A percentile compares a stretch with the other conserved stretches of the same genome.
phyloP scores from a whole-genome alignment of 1,139 yeast genomes.

The Yamadazyma aaseri region DNA sequence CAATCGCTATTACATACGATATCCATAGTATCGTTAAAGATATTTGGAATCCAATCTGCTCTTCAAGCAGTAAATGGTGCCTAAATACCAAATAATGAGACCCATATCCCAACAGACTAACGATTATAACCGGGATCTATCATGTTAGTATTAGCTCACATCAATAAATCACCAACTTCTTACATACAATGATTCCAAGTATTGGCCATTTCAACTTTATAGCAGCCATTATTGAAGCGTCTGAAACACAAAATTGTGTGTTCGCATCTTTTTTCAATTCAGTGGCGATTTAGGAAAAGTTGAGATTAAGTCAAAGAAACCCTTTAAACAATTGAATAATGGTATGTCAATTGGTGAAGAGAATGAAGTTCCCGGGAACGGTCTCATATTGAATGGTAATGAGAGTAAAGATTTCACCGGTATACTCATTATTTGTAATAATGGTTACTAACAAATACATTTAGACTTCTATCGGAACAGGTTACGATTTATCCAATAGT shows the following conservation, averaged over 20 bases:
- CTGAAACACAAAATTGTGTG: conserved; percentile 4
- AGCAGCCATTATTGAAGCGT: conserved; percentile 26
- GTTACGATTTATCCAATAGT: conserved; percentile 93
- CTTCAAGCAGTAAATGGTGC: conserved; percentile 34
- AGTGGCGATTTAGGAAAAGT: conserved; percentile 11
- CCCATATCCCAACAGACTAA: conserved; percentile 62
- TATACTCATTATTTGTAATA: no score
- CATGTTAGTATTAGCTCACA: conserved; percentile 16
- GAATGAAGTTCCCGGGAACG: background rate
- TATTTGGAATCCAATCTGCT: conserved; percentile 51
- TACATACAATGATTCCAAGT: conserved; percentile 49
- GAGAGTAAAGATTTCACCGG: no score
- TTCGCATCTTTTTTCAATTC: conserved; percentile 10
- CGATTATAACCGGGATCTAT: conserved; percentile 65
- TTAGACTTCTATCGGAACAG: conserved; percentile 89
- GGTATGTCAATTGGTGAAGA: conserved; percentile 11
- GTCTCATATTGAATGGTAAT: no score
- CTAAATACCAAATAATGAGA: conserved; percentile 58
- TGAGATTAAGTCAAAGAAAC: background rate
- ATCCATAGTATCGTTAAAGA: conserved; percentile 65
- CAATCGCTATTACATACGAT: conserved; percentile 57
- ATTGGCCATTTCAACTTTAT: conserved; percentile 51
- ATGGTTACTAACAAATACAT: conserved; percentile 16
- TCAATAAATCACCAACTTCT: background rate
- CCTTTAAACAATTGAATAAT: conserved; percentile 4